Evolutionary conservation across 805 yeast species (phyloP).

Genomic region (Debaryomyces prosopidis): DNA sequence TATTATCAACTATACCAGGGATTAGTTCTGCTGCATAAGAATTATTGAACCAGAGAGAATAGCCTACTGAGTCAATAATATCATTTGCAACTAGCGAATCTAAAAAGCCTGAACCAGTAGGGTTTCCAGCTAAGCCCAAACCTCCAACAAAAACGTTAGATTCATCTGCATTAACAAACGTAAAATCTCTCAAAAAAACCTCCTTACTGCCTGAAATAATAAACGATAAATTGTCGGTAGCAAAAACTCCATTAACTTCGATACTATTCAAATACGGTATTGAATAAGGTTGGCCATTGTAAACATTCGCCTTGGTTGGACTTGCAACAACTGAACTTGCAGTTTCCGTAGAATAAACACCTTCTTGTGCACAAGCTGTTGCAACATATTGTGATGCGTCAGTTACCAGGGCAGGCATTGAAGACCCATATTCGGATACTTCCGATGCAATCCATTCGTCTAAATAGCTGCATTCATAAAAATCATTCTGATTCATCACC

Average conservation of each 20-base stretch:
- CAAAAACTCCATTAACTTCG: slow-evolving; percentile 27
- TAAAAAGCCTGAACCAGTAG: slow-evolving; percentile 28
- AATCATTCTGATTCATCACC: slow-evolving; percentile 29
- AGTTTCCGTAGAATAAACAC: slow-evolving; percentile 18
- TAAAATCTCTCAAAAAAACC: slow-evolving; percentile 18
- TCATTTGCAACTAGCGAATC: slow-evolving; percentile 17
- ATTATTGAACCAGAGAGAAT: slow-evolving; percentile 32
- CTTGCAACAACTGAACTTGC: slow-evolving; percentile 4
- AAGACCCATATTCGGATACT: slow-evolving; percentile 6
- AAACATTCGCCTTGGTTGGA: slow-evolving; percentile 10
- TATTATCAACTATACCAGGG: slow-evolving; percentile 59
- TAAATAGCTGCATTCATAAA: slow-evolving; percentile 25
- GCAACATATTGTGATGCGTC: slow-evolving; percentile 21
- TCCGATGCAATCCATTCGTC: slow-evolving; percentile 18
- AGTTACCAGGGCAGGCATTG: slow-evolving; percentile 15
- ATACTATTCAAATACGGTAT: slow-evolving; percentile 31
- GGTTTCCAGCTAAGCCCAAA: slow-evolving; percentile 35
- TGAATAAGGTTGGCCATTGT: slow-evolving; percentile 14
- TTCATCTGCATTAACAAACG: slow-evolving; percentile 27
- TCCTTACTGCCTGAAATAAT: slow-evolving; percentile 9
- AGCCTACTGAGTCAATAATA: slow-evolving; percentile 29
- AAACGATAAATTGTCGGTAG: slow-evolving; percentile 24
- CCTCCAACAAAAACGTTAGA: slow-evolving; percentile 30
- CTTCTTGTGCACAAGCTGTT: slow-evolving; percentile 28
- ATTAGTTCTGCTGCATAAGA: slow-evolving; percentile 36